phyloP scores from a whole-genome alignment of 2,329 filamentous ascomycete genomes.

The Aschersonia sp. region DNA sequence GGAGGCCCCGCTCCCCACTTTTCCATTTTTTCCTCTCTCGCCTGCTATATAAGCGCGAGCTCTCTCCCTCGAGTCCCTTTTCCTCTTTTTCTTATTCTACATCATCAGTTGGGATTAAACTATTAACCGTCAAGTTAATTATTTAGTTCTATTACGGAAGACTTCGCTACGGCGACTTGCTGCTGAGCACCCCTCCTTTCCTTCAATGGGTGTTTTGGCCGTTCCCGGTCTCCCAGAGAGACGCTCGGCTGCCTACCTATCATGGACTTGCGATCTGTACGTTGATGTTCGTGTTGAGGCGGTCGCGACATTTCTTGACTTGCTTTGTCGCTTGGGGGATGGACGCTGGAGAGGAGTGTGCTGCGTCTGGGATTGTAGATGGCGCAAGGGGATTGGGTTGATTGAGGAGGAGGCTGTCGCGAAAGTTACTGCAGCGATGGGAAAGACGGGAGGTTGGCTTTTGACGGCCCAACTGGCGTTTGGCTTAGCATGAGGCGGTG shows the following conservation, averaged over 20 bases:
- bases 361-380: no score
- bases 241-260: slow-evolving; percentile 28
- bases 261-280: slow-evolving; percentile 20
- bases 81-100: slow-evolving; percentile 19
- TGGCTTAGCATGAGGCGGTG: no score
- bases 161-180: slow-evolving; percentile 40
- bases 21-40: neutral
- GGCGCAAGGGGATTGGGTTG: no score
- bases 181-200: slow-evolving; percentile 27
- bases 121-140: slow-evolving; percentile 36
- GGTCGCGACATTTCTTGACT: slow-evolving; percentile 25
- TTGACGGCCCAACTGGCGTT: no score
- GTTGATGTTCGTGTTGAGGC: slow-evolving; percentile 37
- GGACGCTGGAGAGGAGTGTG: neutral
- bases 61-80: neutral
- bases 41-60: neutral
- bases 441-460: no score
- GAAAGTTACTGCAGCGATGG: no score
- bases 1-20: neutral
- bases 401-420: no score
- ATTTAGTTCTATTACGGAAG: slow-evolving; percentile 27
- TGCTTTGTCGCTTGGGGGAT: neutral
- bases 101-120: slow-evolving; percentile 30
- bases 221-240: slow-evolving; percentile 39
- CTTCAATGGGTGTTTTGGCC: slow-evolving; percentile 35